A percentile compares a stretch with the other conserved stretches of the same genome.
Evolutionary conservation across 73 alveolate genomes (phyloP).

Genomic region (Halteria grandinella): DNA sequence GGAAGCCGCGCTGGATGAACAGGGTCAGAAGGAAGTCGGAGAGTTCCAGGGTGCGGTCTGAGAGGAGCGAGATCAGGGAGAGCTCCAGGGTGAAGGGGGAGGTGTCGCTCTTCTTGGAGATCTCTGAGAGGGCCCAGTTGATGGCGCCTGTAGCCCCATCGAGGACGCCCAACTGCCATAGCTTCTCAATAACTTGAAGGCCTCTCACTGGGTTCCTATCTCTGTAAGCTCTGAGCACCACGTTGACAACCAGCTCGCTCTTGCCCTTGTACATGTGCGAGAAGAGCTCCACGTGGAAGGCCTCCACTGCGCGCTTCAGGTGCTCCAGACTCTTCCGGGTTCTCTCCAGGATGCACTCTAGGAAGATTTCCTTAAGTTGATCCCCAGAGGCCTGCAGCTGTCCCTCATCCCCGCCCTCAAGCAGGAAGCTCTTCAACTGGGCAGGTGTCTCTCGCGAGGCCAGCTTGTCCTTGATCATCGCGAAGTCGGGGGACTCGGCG

Average conservation of each 20-base stretch:
- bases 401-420: constrained; percentile 9
- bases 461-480: constrained; percentile 15
- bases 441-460: constrained; percentile 15
- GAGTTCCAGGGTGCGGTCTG: too few species aligned
- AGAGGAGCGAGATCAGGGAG: too few species aligned
- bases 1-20: too few species aligned
- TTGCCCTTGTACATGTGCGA: constrained; percentile 20
- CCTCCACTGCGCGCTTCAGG: constrained; percentile 13
- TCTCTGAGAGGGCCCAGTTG: too few species aligned
- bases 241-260: not conserved
- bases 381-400: constrained; percentile 43
- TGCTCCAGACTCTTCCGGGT: constrained; percentile 45
- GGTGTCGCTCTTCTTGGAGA: too few species aligned
- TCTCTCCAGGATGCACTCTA: constrained; percentile 28
- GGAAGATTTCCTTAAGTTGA: constrained; percentile 18
- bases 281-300: not conserved
- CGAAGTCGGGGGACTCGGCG: constrained; percentile 36
- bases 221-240: not conserved
- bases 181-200: constrained; percentile 25
- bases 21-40: too few species aligned
- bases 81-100: too few species aligned
- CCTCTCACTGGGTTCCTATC: not conserved
- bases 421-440: not conserved
- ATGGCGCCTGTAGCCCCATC: too few species aligned
- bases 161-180: constrained; percentile 7